These are phyloP conservation scores for Thermothielavioides terrestris DNA, from an alignment of 495 filamentous ascomycete species.

Conservation along the genomic window DNA sequence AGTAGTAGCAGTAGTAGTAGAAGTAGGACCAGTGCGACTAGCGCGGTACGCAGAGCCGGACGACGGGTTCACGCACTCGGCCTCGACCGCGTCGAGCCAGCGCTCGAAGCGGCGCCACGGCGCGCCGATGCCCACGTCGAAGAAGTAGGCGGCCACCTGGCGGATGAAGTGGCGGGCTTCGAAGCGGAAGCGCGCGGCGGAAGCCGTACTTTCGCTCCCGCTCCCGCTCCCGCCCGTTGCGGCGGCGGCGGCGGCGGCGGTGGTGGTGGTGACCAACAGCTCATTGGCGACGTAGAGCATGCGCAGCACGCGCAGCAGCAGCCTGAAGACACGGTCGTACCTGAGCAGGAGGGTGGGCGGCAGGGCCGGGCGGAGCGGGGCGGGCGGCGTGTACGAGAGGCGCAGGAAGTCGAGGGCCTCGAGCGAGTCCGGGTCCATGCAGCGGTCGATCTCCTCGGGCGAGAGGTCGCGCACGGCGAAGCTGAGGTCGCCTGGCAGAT, in stretches of 20 bases:
- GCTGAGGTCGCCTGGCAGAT: conserved; percentile 71
- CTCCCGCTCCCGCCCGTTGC: background rate
- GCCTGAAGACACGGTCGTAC: conserved; percentile 76
- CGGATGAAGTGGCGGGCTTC: conserved; percentile 73
- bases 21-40: too few relatives aligned
- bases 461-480: conserved; percentile 81
- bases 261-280: conserved; percentile 35
- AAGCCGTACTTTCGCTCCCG: conserved; percentile 32
- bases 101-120: conserved; percentile 63
- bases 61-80: too few relatives aligned
- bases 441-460: conserved; percentile 63
- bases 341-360: conserved; percentile 56
- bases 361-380: conserved; percentile 63
- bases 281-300: conserved; percentile 72
- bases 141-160: conserved; percentile 62
- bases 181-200: conserved; percentile 56
- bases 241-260: background rate
- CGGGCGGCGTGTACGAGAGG: conserved; percentile 73
- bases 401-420: conserved; percentile 87
- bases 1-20: background rate
- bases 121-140: conserved; percentile 61
- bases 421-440: conserved; percentile 68
- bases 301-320: conserved; percentile 65
- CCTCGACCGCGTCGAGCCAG: conserved; percentile 56
- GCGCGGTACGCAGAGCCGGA: too few relatives aligned